A percentile compares a stretch with the other conserved stretches of the same genome.
phyloP scores from a whole-genome alignment of 2,329 filamentous ascomycete genomes.

The Dothideomycetidae sp. region DNA sequence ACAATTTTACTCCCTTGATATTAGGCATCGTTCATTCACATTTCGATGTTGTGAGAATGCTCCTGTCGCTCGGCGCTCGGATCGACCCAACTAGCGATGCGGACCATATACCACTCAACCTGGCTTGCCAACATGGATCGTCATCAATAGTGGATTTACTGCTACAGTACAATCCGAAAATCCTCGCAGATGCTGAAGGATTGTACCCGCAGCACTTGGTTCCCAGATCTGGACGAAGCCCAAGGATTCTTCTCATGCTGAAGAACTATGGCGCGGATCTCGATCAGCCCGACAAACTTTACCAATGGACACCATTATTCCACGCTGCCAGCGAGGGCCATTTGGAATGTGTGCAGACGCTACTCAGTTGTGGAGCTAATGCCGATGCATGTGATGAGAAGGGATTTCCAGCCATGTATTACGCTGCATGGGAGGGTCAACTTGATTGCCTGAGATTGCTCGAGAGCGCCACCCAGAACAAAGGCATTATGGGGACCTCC shows the following conservation, averaged over 20 bases:
- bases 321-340: conserved; percentile 95
- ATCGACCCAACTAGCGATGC: conserved; percentile 74
- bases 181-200: conserved; percentile 90
- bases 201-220: conserved; percentile 95
- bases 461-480: conserved; percentile 36
- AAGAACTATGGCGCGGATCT: conserved; percentile 79
- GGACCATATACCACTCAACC: conserved; percentile 85
- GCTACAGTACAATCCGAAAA: conserved; percentile 61
- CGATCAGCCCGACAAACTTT: conserved; percentile 86
- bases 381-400: conserved; percentile 81
- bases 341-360: conserved; percentile 67
- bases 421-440: conserved; percentile 95
- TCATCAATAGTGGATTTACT: conserved; percentile 72
- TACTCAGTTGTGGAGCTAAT: conserved; percentile 67
- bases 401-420: conserved; percentile 87
- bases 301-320: conserved; percentile 93
- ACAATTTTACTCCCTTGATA: conserved; percentile 92
- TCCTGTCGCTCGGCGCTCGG: conserved; percentile 65
- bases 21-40: conserved; percentile 87
- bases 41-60: conserved; percentile 60
- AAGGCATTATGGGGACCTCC: conserved; percentile 25
- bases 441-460: conserved; percentile 86
- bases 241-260: conserved; percentile 64
- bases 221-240: conserved; percentile 71
- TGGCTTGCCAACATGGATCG: conserved; percentile 89